Base-by-base conservation (phyloP, 2,329 filamentous ascomycete genomes). In the Talaromyces sp. region DNA sequence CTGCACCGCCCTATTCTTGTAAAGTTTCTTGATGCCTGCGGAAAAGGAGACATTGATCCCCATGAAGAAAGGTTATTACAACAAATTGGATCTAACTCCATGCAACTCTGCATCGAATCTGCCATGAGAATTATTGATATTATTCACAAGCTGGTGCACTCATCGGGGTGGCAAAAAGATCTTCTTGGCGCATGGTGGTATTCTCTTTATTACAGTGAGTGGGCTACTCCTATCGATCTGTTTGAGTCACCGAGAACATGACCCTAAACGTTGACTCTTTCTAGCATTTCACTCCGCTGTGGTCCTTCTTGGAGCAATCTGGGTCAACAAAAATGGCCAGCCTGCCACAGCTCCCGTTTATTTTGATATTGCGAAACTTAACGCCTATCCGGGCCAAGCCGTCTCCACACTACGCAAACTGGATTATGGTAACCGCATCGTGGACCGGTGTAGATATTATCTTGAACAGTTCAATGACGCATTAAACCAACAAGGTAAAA, bases 181-280 rank as follows among this genome's bases (percentile, higher is more conserved):
- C 63, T 75, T 2, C 67, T 78, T 3, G 76, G 76, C 2, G 75
- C 75, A 5, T 78, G 76, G 75, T 78, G 75, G 74, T 79, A 76
- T 62, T 70, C 72, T 23, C 65, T 78, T 8, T 78, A 78, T 61
- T 79, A 78, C 63, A 72, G 66, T 68, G 34, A 34, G 8, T 56
- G 2, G 18, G 8, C 18, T 10, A 10, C 16, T 23, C 18, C 8
- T 47, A 18, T 47, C 16, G 23, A 23, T 23, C 23, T 23, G 23
- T 23, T 23, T 23, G 23, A 23, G 23, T 23, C 23, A 23, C 23
- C 2, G 23, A 23, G 23, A 2, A 23, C 23, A 23, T 1, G 23
- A 23, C 23, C 23, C 23, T 23, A 23, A 23, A 23, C 2, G 23
- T 23, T 23, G 23, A 47, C 42, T 9, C 8, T 5, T 34, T 31